Conservation (phyloP, 129 eudicot species). For the Silybum marianum region DNA sequence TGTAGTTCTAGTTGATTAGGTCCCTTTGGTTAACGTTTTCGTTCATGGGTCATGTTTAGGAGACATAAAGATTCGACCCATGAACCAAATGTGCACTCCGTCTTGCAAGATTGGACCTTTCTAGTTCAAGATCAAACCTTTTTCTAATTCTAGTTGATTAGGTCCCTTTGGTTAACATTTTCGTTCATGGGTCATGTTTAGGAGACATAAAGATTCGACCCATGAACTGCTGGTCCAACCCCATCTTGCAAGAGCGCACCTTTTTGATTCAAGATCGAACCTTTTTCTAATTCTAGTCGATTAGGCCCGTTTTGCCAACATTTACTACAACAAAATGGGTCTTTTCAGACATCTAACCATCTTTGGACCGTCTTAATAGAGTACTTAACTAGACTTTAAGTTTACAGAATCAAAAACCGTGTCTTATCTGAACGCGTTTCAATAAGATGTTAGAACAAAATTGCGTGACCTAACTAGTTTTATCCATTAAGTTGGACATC, state of each 20-base stretch:
- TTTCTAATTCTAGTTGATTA: not conserved
- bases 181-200: slow-evolving; percentile 7
- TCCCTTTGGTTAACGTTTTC: not conserved
- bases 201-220: not conserved
- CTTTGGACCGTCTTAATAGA: too few species aligned
- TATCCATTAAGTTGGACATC: too few species aligned
- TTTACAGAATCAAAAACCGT: too few species aligned
- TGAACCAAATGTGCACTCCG: not conserved
- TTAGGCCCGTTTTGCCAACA: not conserved
- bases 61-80: not conserved
- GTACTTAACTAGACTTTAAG: too few species aligned
- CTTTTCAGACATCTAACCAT: too few species aligned
- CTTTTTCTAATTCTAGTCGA: not conserved
- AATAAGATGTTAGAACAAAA: too few species aligned
- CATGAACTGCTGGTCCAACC: not conserved
- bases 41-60: slow-evolving; percentile 4
- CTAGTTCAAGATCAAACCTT: not conserved
- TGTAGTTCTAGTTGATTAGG: not conserved
- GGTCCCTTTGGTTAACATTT: not conserved
- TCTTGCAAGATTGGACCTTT: not conserved
- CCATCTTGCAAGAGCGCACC: not conserved
- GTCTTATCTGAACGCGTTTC: too few species aligned
- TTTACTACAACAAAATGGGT: not conserved
- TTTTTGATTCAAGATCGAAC: not conserved
- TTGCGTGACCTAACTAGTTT: too few species aligned